Conservation (phyloP, 148 eudicot genomes). For the Arctostaphylos glauca region DNA sequence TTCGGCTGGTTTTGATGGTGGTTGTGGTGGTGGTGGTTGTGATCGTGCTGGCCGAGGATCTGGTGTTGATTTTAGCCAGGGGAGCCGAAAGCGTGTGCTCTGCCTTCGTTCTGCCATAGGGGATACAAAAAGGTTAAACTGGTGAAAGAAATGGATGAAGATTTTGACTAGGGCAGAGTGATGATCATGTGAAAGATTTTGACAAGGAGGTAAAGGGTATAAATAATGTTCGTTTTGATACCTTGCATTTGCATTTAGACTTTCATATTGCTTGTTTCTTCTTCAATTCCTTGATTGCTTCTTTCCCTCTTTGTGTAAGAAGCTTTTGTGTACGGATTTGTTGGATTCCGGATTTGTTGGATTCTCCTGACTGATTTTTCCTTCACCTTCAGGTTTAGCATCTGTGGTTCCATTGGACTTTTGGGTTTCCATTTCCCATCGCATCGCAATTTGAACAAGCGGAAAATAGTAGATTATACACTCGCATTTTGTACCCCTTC, state of each 20-base stretch:
- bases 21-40: background rate
- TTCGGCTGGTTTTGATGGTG: background rate
- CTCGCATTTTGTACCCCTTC: too few relatives aligned
- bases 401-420: background rate
- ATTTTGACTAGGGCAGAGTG: background rate
- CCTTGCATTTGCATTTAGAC: constrained; percentile 15
- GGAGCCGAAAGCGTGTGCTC: constrained; percentile 18
- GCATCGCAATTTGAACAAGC: too few relatives aligned
- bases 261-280: background rate
- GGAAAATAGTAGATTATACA: too few relatives aligned
- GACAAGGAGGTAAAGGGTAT: background rate
- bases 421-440: background rate
- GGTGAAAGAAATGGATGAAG: background rate
- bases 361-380: background rate
- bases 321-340: constrained; percentile 3
- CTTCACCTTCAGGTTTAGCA: background rate
- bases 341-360: constrained; percentile 15
- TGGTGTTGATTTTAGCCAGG: constrained; percentile 7
- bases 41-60: background rate
- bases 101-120: constrained; percentile 19
- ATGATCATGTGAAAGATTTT: background rate
- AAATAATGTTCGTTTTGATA: constrained; percentile 1
- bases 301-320: background rate
- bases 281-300: background rate
- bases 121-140: background rate